Base-by-base conservation (phyloP, 1,139 yeast genomes). In the Hemisphaericaspora xylofermentans region DNA sequence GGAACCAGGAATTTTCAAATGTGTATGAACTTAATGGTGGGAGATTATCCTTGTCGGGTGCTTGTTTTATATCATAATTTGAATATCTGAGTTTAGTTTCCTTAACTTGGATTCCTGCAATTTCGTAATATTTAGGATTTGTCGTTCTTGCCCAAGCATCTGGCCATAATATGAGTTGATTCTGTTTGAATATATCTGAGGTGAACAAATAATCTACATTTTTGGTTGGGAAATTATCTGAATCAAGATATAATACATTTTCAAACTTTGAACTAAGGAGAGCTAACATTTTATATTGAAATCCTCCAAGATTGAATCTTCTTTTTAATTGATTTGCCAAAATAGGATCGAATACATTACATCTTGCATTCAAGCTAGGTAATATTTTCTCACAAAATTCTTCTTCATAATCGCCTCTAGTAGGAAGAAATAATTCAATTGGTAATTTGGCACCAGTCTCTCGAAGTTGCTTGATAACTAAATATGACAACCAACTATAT, bases 201-300 rank as follows among this genome's bases (percentile, higher is more conserved):
- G 60, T 64, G 39, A 66, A 80, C 28, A 82, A 58, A 41, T 68
- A 63, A 40, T 80, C 84, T 18, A 82, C 74, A 46, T 78, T 73
- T 33, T 57, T 62, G 29, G 80, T 62, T 7, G 87, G 86, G 51
- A 80, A 74, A 54, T 82, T 78, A 58, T 84, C 91, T 8, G 87
- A 81, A 55, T 84, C 93, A 38, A 84, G 54, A 50, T 82, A 78
- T 39, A 84, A 56, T 10, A 82, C 69, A 42, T 77, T 74, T 50
- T 80, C 81, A 53, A 84, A 84, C 27, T 63, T 63, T 4, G 87
- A 80, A 19, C 79, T 63, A 42, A 83, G 61, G 26, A 84, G 55
- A 0, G 88, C 86, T 46, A 83, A 64, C 62, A 76, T 70, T 54
- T 84, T 84, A 56, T 71, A 76, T 61, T 83, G 88, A 54, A 68